Percentiles rank a stretch among this genome's conserved stretches.
Evolutionary conservation across 2,329 filamentous ascomycete species (phyloP).

Genomic region (Purpureocillium takamizusanense): DNA sequence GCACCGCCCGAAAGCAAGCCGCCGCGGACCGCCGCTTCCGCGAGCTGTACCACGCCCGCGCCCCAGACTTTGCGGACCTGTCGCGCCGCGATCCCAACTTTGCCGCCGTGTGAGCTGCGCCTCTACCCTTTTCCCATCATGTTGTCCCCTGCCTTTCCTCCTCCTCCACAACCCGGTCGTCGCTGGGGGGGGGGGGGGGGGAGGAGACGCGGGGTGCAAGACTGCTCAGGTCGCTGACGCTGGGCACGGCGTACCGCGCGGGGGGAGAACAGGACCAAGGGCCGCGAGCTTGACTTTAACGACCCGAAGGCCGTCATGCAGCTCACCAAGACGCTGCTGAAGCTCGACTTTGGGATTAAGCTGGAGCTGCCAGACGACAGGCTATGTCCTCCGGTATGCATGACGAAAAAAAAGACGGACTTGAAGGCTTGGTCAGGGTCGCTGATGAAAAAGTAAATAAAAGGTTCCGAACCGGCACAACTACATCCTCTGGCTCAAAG

Average conservation of each 20-base stretch:
- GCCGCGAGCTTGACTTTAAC: constrained; percentile 65
- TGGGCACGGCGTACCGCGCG: no score
- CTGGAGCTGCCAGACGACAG: constrained; percentile 68
- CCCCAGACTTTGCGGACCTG: constrained; percentile 35
- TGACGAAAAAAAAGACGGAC: not conserved
- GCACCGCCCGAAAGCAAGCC: not conserved
- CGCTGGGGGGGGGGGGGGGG: no score
- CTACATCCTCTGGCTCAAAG: constrained; percentile 84
- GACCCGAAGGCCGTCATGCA: constrained; percentile 69
- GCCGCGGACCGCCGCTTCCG: constrained; percentile 22
- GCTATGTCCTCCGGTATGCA: constrained; percentile 70
- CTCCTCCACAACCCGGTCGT: no score
- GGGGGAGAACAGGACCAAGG: constrained; percentile 18
- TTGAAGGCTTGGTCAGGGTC: not conserved
- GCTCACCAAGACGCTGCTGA: constrained; percentile 71
- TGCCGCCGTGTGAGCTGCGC: constrained; percentile 24
- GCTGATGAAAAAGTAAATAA: constrained; percentile 3
- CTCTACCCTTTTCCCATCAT: not conserved
- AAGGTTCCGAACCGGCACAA: constrained; percentile 63
- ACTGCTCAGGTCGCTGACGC: no score
- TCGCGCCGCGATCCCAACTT: constrained; percentile 31
- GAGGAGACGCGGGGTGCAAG: no score
- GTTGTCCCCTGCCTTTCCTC: not conserved
- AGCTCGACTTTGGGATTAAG: constrained; percentile 62
- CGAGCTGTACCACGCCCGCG: constrained; percentile 28